Conservation (phyloP, 495 filamentous ascomycete species). For the Xylaria grammica region DNA sequence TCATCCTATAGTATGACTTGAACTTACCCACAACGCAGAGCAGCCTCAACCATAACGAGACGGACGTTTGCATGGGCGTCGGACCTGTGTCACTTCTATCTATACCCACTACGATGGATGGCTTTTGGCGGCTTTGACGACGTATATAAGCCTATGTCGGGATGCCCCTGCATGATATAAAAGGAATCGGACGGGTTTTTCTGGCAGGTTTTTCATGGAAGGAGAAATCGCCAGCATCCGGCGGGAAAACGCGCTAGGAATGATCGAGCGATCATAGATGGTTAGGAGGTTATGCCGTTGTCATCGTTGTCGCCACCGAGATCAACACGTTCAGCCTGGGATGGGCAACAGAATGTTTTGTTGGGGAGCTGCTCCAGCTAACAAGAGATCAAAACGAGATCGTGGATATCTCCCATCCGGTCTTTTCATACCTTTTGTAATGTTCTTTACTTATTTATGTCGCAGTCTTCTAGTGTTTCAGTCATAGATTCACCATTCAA, state of each 20-base stretch:
- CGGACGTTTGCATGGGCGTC: constrained; percentile 13
- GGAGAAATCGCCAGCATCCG: constrained; percentile 24
- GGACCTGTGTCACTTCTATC: constrained; percentile 17
- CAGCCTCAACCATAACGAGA: constrained; percentile 16
- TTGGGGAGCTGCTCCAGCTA: constrained; percentile 27
- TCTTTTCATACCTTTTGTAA: constrained; percentile 44
- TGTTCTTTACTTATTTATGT: constrained; percentile 39
- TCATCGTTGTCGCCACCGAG: constrained; percentile 17
- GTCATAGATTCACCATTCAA: constrained; percentile 44
- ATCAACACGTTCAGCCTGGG: constrained; percentile 21
- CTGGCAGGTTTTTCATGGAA: constrained; percentile 26
- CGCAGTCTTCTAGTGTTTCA: constrained; percentile 37
- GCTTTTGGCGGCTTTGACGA: constrained; percentile 25
- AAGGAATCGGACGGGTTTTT: constrained; percentile 27
- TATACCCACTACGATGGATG: constrained; percentile 16
- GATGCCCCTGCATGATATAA: constrained; percentile 28
- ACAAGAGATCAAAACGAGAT: constrained; percentile 35
- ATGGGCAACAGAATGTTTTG: constrained; percentile 26
- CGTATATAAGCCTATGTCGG: constrained; percentile 28
- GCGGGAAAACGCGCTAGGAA: constrained; percentile 21
- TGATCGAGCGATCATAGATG: constrained; percentile 18
- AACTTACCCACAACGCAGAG: constrained; percentile 11
- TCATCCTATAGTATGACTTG: constrained; percentile 76
- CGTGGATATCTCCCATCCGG: constrained; percentile 38
- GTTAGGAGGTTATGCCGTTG: constrained; percentile 19